Conservation (phyloP, 2,329 filamentous ascomycete genomes). For the Hypoxylon sp. region DNA sequence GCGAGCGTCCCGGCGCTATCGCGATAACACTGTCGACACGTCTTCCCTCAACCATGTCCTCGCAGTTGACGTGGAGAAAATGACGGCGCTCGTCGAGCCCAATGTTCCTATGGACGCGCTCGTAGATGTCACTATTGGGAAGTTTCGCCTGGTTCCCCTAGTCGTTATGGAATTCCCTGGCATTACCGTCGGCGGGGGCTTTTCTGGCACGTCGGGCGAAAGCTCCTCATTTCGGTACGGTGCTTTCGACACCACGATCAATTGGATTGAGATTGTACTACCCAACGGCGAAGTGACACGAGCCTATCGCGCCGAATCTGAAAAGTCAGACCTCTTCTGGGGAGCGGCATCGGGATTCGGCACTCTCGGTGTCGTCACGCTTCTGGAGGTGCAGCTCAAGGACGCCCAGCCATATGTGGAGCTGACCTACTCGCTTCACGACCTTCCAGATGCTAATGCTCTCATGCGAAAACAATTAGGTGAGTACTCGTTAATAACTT, state of each 20-base stretch:
- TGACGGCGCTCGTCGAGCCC: constrained; percentile 74
- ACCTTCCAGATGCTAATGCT: constrained; percentile 52
- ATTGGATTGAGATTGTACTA: constrained; percentile 73
- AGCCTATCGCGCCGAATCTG: constrained; percentile 60
- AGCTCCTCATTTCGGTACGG: constrained; percentile 76
- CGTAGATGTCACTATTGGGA: constrained; percentile 65
- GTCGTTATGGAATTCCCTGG: constrained; percentile 79
- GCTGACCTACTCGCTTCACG: constrained; percentile 64
- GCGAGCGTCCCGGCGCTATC: constrained; percentile 63
- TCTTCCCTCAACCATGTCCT: constrained; percentile 73
- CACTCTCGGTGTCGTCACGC: constrained; percentile 73
- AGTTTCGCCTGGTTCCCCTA: constrained; percentile 67
- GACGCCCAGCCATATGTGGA: constrained; percentile 67
- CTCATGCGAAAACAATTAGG: not conserved
- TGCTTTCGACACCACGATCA: constrained; percentile 72
- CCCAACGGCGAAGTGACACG: constrained; percentile 67
- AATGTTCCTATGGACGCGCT: constrained; percentile 77
- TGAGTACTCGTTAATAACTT: not conserved
- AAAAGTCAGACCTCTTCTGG: constrained; percentile 70
- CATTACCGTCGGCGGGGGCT: constrained; percentile 76
- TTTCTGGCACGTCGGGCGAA: constrained; percentile 74
- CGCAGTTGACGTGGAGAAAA: constrained; percentile 63
- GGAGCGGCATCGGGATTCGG: constrained; percentile 76
- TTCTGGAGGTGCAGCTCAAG: constrained; percentile 70
- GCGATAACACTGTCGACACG: constrained; percentile 73